These are phyloP conservation scores for Wickerhamomyces silvicola DNA, from an alignment of 805 yeast species.

Conservation along the genomic window DNA sequence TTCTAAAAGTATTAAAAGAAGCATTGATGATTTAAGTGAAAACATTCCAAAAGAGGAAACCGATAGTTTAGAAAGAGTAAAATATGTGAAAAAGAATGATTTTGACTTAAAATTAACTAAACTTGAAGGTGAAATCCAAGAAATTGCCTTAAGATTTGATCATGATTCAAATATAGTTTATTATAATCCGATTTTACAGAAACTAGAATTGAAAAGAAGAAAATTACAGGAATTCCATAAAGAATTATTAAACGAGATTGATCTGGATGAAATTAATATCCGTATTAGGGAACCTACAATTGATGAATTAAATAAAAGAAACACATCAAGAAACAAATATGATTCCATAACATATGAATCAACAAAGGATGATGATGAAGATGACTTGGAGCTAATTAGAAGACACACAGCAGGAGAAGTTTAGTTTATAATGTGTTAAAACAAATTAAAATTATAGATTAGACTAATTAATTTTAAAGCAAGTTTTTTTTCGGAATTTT, in stretches of 20 bases:
- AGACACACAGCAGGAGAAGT: slow-evolving; percentile 2
- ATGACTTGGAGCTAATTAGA: slow-evolving; percentile 15
- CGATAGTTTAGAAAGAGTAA: slow-evolving; percentile 32
- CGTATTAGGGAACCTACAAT: slow-evolving; percentile 68
- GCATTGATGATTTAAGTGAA: slow-evolving; percentile 44
- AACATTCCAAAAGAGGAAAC: slow-evolving; percentile 33
- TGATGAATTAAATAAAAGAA: slow-evolving; percentile 61
- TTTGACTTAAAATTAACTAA: slow-evolving; percentile 58
- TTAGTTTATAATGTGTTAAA: too few species aligned
- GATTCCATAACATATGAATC: slow-evolving; percentile 78
- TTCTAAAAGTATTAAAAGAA: slow-evolving; percentile 30
- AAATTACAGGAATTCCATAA: slow-evolving; percentile 51
- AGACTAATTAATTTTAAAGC: too few species aligned
- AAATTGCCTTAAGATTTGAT: slow-evolving; percentile 60
- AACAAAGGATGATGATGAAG: slow-evolving; percentile 29
- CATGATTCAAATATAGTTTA: slow-evolving; percentile 51
- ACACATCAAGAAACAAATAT: slow-evolving; percentile 56
- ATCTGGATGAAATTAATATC: slow-evolving; percentile 56
- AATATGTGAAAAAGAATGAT: slow-evolving; percentile 65
- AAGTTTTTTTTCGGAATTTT: too few species aligned
- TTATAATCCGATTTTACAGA: slow-evolving; percentile 73
- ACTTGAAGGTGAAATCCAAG: slow-evolving; percentile 29
- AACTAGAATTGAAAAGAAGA: slow-evolving; percentile 77
- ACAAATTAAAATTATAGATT: too few species aligned
- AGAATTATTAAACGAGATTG: slow-evolving; percentile 47